Evolutionary conservation across 768 basidiomycete species (phyloP).

Genomic region (Boletus vermiculosoides): DNA sequence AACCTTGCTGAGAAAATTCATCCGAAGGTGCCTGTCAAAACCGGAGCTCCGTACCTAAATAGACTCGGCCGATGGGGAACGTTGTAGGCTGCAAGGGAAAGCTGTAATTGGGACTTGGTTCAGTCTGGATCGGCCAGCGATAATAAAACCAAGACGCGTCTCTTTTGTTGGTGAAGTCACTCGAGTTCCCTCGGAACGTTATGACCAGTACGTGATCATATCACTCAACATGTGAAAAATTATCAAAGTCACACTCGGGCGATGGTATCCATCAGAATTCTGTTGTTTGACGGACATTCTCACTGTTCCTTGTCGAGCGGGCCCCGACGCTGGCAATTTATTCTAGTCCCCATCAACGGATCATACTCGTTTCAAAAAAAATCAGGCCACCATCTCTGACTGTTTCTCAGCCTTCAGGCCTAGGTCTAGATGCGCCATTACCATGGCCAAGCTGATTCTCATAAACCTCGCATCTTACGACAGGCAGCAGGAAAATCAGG

Average conservation of each 20-base stretch:
- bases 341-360: neutral
- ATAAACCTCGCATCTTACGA: constrained; percentile 4
- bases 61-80: neutral
- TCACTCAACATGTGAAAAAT: neutral
- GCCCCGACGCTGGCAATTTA: neutral
- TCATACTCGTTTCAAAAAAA: neutral
- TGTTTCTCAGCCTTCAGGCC: neutral
- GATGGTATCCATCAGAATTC: neutral
- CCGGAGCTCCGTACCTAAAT: neutral
- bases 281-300: neutral
- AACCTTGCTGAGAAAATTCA: constrained; percentile 6
- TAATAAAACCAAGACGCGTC: neutral
- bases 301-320: neutral
- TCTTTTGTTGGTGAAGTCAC: neutral
- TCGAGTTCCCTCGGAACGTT: too few species aligned
- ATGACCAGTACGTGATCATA: constrained; percentile 1
- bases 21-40: neutral
- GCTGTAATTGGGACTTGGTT: neutral
- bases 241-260: neutral
- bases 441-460: neutral
- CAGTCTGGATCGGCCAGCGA: neutral
- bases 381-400: neutral
- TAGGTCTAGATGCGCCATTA: neutral
- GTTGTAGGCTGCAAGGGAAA: neutral
- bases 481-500: neutral